phyloP scores from a whole-genome alignment of 2,329 filamentous ascomycete genomes.

The Triangularia setosa region DNA sequence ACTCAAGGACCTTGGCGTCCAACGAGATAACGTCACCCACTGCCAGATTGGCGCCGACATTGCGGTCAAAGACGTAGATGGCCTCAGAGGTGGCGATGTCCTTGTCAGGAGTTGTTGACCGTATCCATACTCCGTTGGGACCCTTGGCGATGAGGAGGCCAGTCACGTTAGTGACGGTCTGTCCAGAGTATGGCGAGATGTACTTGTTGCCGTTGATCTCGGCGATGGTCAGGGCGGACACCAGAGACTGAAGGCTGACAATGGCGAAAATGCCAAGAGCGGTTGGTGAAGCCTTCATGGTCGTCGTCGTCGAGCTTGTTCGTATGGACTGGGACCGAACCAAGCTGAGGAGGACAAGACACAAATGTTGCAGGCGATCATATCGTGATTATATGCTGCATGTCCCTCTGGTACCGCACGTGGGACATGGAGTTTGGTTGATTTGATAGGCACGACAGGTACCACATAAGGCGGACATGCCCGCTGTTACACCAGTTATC shows the following conservation, averaged over 20 bases:
- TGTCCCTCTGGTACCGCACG: not conserved
- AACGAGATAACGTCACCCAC: conserved; percentile 62
- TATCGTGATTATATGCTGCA: not conserved
- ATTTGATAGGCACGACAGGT: not conserved
- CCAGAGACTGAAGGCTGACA: conserved; percentile 24
- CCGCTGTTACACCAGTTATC: conserved; percentile 13
- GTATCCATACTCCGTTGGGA: conserved; percentile 60
- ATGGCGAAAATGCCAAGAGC: conserved; percentile 15
- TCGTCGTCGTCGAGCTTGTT: not conserved
- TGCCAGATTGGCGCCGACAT: conserved; percentile 47
- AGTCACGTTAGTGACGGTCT: conserved; percentile 54
- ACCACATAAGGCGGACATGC: conserved; percentile 4
- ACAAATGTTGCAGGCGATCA: not conserved
- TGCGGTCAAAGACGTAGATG: conserved; percentile 59
- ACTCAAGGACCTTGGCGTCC: conserved; percentile 56
- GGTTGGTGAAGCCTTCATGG: conserved; percentile 20
- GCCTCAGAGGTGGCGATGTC: conserved; percentile 59
- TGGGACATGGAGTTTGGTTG: not conserved
- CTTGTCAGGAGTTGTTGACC: conserved; percentile 54
- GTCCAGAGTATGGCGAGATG: conserved; percentile 56
- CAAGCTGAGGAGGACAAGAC: not conserved
- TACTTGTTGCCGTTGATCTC: conserved; percentile 65
- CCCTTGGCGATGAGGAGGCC: conserved; percentile 64
- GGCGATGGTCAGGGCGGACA: conserved; percentile 46
- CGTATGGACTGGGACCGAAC: not conserved